Base-by-base conservation (phyloP, 164 flowering plant genomes). In the Chloranthus sessilifolius region DNA sequence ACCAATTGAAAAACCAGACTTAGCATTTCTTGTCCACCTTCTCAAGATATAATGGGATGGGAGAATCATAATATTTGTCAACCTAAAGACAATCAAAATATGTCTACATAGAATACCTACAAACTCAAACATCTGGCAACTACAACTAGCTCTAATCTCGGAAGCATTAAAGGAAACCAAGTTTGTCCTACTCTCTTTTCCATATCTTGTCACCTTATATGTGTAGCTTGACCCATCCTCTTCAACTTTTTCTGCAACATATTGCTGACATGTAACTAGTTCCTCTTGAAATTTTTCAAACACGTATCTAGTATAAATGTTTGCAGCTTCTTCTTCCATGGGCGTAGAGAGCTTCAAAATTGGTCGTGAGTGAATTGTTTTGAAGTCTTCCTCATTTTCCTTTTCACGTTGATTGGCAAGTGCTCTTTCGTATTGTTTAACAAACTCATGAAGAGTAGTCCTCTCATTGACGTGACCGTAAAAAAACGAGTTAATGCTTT, bases 1-100 rank as follows among this genome's bases (percentile, higher is more conserved):
- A 44, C 38, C 52, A 16, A 37, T 11, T 27, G 28, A n/a, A 20
- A 19, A 14, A 5, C 36, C 39, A 42, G 4, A 26, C 48, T 26
- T 42, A 1, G 48, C 58, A 53, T 42, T 42, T 53, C 38, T 53
- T 16, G 47, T 53, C 46, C 46, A 42, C 25, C 58, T 16, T 12
- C 43, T 53, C 24, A 53, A 22, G 48, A 53, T n/a, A n/a, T 53
- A 53, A 36, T 56, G 60, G 27, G 52, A 38, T 36, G 53, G 60
- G 16, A 56, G 27, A 35, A n/a, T 24, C 9, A 37, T 36, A 47
- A 46, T 28, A 38, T 46, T 47, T 45, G 15, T 29, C 19, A 47
- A 42, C 16, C 33, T 37, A 23, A 56, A 48, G 15, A 47, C 60
- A 45, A 30, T 56, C 25, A 37, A 27, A 2, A 56, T 37, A 27